Conservation (phyloP, 2,329 filamentous ascomycete species). For the Atkinsonella texensis region DNA sequence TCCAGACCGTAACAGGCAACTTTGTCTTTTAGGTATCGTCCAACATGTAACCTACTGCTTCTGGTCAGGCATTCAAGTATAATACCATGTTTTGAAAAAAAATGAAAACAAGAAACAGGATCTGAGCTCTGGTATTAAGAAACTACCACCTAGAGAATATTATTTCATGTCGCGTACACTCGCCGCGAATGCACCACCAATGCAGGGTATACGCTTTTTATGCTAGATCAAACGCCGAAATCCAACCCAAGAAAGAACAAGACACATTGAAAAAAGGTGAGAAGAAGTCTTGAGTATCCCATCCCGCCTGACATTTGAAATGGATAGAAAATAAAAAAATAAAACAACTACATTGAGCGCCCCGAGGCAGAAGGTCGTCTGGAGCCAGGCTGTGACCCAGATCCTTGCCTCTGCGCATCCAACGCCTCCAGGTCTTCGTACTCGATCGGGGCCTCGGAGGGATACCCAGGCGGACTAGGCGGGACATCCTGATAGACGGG, state of each 20-base stretch:
- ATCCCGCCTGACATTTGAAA: background rate
- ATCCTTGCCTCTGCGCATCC: slow-evolving; percentile 13
- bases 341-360: slow-evolving; percentile 1
- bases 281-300: no score
- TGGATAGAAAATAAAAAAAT: background rate
- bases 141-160: background rate
- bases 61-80: no score
- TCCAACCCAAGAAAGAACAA: background rate
- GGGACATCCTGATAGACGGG: slow-evolving; percentile 92
- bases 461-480: slow-evolving; percentile 66
- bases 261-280: slow-evolving; percentile 4
- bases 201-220: background rate
- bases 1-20: no score
- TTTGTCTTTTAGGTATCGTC: no score
- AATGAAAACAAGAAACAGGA: no score
- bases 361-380: slow-evolving; percentile 2
- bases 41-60: no score
- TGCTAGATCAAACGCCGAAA: background rate
- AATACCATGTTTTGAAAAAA: no score
- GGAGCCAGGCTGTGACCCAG: slow-evolving; percentile 2
- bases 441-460: slow-evolving; percentile 20
- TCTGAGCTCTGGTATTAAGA: background rate
- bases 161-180: background rate
- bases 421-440: slow-evolving; percentile 27
- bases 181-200: background rate